A percentile compares a stretch with the other conserved stretches of the same genome.
These are phyloP conservation scores for Clavaria fumosa DNA, from an alignment of 768 basidiomycete species.

Conservation along the genomic window DNA sequence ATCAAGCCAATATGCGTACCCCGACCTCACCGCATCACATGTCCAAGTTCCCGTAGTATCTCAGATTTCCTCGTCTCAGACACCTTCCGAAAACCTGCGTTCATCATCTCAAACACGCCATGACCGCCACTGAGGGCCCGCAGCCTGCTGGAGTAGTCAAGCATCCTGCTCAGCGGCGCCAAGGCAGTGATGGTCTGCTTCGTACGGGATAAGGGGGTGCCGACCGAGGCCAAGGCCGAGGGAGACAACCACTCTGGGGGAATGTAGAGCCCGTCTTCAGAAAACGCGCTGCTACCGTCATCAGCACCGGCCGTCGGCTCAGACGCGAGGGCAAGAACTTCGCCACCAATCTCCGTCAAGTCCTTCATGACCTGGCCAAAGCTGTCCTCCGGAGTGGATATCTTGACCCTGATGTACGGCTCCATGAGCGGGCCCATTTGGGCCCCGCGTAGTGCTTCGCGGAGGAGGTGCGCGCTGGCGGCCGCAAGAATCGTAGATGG, in stretches of 20 bases:
- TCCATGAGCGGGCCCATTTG: constrained; percentile 67
- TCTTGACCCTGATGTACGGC: constrained; percentile 57
- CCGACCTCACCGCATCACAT: constrained; percentile 28
- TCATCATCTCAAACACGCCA: constrained; percentile 64
- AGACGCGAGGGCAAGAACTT: constrained; percentile 51
- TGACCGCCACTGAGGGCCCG: constrained; percentile 74
- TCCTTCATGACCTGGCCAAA: constrained; percentile 73
- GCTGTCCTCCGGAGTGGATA: constrained; percentile 48
- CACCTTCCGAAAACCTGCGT: constrained; percentile 64
- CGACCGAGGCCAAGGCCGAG: constrained; percentile 21
- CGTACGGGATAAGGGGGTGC: constrained; percentile 20
- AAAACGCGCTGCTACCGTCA: constrained; percentile 30
- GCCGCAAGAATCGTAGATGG: constrained; percentile 43
- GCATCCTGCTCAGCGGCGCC: constrained; percentile 67
- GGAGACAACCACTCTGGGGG: constrained; percentile 69
- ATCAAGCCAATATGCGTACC: no score
- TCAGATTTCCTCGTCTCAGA: constrained; percentile 45
- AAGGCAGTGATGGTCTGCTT: constrained; percentile 57
- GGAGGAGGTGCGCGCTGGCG: constrained; percentile 48
- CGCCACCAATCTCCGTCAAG: constrained; percentile 71
- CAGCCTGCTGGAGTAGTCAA: constrained; percentile 66
- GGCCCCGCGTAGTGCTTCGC: constrained; percentile 41
- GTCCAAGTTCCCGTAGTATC: constrained; percentile 66
- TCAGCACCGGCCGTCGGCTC: constrained; percentile 22
- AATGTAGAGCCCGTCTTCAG: constrained; percentile 53